These are phyloP conservation scores for Fusarium xyrophilum DNA, from an alignment of 2,329 filamentous ascomycete species.

Conservation along the genomic window DNA sequence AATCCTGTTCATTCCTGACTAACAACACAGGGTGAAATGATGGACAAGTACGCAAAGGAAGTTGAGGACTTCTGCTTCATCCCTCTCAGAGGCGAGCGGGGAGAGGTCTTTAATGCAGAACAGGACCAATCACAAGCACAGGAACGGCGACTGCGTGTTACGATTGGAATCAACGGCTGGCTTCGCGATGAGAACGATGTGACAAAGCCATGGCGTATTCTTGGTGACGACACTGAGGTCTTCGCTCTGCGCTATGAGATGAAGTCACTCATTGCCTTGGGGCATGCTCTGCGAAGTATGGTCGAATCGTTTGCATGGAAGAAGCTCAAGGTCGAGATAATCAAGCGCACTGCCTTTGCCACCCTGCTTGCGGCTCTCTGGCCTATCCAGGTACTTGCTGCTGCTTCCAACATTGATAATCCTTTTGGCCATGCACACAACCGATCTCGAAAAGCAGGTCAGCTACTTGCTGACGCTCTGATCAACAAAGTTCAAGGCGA, in stretches of 20 bases:
- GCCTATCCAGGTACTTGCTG: conserved; percentile 70
- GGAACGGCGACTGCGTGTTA: conserved; percentile 71
- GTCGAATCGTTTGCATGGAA: conserved; percentile 79
- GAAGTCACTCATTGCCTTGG: conserved; percentile 76
- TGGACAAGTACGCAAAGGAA: conserved; percentile 86
- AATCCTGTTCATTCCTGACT: background rate
- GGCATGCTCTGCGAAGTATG: conserved; percentile 73
- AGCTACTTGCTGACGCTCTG: conserved; percentile 80
- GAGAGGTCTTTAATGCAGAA: conserved; percentile 35
- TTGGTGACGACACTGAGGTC: conserved; percentile 75
- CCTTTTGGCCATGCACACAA: conserved; percentile 80
- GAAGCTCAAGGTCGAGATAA: conserved; percentile 74
- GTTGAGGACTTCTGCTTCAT: conserved; percentile 84
- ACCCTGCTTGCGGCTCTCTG: conserved; percentile 73
- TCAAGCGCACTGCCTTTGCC: conserved; percentile 74
- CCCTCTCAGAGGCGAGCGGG: conserved; percentile 65
- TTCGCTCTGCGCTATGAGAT: conserved; percentile 89
- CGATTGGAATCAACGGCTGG: conserved; percentile 89
- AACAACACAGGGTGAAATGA: conserved; percentile 71
- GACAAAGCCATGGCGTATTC: conserved; percentile 77
- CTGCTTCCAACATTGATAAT: conserved; percentile 77
- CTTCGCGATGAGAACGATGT: conserved; percentile 77
- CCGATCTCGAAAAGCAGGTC: conserved; percentile 79
- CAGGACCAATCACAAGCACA: conserved; percentile 37
- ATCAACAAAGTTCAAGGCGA: conserved; percentile 85